phyloP scores from a whole-genome alignment of 106 monocot genomes.

The Ottelia alismoides region DNA sequence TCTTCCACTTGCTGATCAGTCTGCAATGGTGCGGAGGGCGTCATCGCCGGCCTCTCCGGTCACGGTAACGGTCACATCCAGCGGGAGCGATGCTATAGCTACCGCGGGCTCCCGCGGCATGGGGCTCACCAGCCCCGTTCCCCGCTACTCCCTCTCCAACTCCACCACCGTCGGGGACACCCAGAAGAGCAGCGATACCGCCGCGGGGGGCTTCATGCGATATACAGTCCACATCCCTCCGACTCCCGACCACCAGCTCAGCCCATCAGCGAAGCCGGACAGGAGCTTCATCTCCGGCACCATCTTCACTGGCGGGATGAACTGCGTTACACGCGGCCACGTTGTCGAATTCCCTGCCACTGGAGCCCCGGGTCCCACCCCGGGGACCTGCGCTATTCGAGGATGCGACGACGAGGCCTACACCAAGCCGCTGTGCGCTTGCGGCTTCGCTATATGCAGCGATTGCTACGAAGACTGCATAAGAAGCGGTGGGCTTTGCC shows the following conservation, averaged over 20 bases:
- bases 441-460: conserved; percentile 49
- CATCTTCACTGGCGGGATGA: conserved; percentile 69
- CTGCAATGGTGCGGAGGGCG: conserved; percentile 27
- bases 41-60: conserved; percentile 43
- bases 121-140: conserved; percentile 50
- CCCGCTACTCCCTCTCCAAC: conserved; percentile 26
- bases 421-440: conserved; percentile 41
- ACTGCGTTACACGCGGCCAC: conserved; percentile 46
- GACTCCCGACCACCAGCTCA: conserved; percentile 42
- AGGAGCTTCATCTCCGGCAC: conserved; percentile 54
- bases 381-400: conserved; percentile 35
- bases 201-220: conserved; percentile 35
- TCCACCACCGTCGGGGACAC: conserved; percentile 1
- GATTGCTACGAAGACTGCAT: conserved; percentile 52
- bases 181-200: background rate
- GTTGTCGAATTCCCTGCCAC: conserved; percentile 24
- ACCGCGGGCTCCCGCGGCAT: conserved; percentile 15
- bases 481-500: conserved; percentile 28
- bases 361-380: conserved; percentile 3
- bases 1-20: background rate
- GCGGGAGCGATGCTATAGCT: conserved; percentile 7
- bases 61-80: conserved; percentile 52
- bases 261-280: conserved; percentile 8
- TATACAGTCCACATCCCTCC: conserved; percentile 91
- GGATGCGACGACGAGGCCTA: conserved; percentile 41